These are phyloP conservation scores for Coemansia sp. DNA, from an alignment of 192 early-diverging fungal genomes.

Conservation along the genomic window DNA sequence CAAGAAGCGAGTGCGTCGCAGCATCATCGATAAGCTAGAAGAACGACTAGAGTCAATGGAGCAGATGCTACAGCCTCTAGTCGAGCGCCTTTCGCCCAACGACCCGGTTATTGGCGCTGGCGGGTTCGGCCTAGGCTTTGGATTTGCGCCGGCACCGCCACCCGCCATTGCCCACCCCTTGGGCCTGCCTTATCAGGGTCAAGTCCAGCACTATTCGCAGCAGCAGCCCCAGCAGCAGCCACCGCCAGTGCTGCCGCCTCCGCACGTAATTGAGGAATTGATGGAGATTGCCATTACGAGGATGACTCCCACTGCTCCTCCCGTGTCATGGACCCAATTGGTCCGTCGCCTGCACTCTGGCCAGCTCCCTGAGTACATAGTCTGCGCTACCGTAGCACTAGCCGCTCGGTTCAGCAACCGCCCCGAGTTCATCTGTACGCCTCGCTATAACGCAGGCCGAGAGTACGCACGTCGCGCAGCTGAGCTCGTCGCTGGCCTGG, in stretches of 20 bases:
- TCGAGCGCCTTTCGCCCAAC: slow-evolving; percentile 54
- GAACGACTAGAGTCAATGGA: slow-evolving; percentile 56
- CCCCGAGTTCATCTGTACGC: slow-evolving; percentile 51
- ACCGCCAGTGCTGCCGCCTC: slow-evolving; percentile 25
- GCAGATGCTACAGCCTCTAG: slow-evolving; percentile 58
- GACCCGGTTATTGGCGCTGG: slow-evolving; percentile 44
- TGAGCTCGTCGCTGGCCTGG: slow-evolving; percentile 44
- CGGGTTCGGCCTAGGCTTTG: slow-evolving; percentile 39
- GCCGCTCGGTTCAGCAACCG: slow-evolving; percentile 51
- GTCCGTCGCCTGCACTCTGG: slow-evolving; percentile 45
- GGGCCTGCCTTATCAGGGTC: slow-evolving; percentile 10
- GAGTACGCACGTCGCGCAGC: slow-evolving; percentile 53
- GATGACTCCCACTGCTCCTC: slow-evolving; percentile 40
- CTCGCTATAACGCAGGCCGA: slow-evolving; percentile 52
- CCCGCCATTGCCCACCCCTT: slow-evolving; percentile 41
- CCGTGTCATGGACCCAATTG: slow-evolving; percentile 36
- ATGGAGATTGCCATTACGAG: slow-evolving; percentile 49
- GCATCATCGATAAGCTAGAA: slow-evolving; percentile 56
- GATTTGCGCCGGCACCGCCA: slow-evolving; percentile 42
- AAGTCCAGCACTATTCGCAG: slow-evolving; percentile 9
- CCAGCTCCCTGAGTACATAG: slow-evolving; percentile 48
- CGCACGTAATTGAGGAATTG: slow-evolving; percentile 46
- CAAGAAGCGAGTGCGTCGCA: slow-evolving; percentile 57
- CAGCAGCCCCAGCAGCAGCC: slow-evolving; percentile 13
- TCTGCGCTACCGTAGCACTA: slow-evolving; percentile 42